Evolutionary conservation across 2,329 filamentous ascomycete genomes (phyloP).

Genomic region (Ramichloridium luteum): DNA sequence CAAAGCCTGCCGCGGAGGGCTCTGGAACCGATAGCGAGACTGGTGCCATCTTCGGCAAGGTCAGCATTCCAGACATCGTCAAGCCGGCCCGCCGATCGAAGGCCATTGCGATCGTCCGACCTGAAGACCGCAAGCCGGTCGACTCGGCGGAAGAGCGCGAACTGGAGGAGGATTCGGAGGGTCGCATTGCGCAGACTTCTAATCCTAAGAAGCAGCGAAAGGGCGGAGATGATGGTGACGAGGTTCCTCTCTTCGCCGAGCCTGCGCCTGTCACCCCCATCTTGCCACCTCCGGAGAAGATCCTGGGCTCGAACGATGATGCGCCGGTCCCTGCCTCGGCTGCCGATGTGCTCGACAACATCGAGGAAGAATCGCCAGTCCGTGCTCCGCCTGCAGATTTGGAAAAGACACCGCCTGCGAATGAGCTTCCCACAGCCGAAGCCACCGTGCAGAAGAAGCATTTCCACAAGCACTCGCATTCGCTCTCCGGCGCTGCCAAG

Average conservation of each 20-base stretch:
- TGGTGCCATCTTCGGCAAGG: conserved; percentile 23
- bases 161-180: conserved; percentile 45
- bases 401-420: conserved; percentile 1
- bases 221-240: conserved; percentile 54
- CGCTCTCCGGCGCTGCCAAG: conserved; percentile 58
- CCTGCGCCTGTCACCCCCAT: conserved; percentile 24
- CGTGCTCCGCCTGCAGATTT: conserved; percentile 1
- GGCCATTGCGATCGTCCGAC: conserved; percentile 63
- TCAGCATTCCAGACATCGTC: conserved; percentile 52
- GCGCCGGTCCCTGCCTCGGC: conserved; percentile 7
- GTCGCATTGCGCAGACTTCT: conserved; percentile 51
- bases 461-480: conserved; percentile 26
- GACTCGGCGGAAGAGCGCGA: conserved; percentile 10
- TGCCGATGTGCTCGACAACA: conserved; percentile 5
- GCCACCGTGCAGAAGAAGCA: conserved; percentile 6
- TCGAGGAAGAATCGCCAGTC: conserved; percentile 9
- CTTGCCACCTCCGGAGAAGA: conserved; percentile 12
- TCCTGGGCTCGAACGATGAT: conserved; percentile 14
- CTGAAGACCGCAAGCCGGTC: conserved; percentile 23
- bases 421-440: conserved; percentile 3
- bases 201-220: conserved; percentile 65
- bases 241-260: conserved; percentile 61
- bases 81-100: conserved; percentile 64
- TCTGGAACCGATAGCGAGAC: conserved; percentile 2
- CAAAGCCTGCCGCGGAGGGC: conserved; percentile 17